Percentiles rank a stretch among this genome's conserved stretches.
Evolutionary conservation across 306 rosid species (phyloP).

Genomic region (Hippophae rhamnoides): DNA sequence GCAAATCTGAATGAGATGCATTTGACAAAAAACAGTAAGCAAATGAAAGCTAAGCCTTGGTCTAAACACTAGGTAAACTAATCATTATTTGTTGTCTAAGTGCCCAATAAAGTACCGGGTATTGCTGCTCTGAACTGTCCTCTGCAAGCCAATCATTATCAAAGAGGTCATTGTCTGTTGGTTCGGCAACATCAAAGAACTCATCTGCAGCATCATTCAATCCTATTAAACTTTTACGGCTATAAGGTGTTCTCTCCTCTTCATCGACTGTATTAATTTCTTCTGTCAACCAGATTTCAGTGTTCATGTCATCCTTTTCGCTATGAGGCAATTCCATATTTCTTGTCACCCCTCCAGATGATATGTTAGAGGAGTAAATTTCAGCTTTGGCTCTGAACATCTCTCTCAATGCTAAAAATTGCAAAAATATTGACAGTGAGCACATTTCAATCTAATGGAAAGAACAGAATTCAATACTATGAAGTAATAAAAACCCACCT

Average conservation of each 20-base stretch:
- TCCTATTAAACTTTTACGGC: conserved; percentile 51
- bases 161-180: conserved; percentile 40
- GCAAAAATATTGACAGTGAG: background rate
- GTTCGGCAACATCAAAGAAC: conserved; percentile 73
- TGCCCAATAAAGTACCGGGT: conserved; percentile 32
- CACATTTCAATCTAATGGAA: background rate
- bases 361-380: conserved; percentile 23
- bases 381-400: conserved; percentile 17
- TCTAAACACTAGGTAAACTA: conserved; percentile 1
- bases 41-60: background rate
- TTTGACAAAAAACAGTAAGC: too few species aligned
- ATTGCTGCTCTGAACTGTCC: conserved; percentile 26
- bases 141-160: conserved; percentile 49
- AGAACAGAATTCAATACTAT: background rate
- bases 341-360: conserved; percentile 34
- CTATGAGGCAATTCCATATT: conserved; percentile 28
- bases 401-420: too few species aligned
- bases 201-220: conserved; percentile 66
- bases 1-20: too few species aligned
- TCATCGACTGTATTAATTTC: conserved; percentile 31
- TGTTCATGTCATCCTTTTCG: conserved; percentile 33
- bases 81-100: background rate
- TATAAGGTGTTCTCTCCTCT: conserved; percentile 21
- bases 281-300: conserved; percentile 20
- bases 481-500: conserved; percentile 31